Conservation (phyloP, 345 rosid genomes). For the Acer yangbiense region DNA sequence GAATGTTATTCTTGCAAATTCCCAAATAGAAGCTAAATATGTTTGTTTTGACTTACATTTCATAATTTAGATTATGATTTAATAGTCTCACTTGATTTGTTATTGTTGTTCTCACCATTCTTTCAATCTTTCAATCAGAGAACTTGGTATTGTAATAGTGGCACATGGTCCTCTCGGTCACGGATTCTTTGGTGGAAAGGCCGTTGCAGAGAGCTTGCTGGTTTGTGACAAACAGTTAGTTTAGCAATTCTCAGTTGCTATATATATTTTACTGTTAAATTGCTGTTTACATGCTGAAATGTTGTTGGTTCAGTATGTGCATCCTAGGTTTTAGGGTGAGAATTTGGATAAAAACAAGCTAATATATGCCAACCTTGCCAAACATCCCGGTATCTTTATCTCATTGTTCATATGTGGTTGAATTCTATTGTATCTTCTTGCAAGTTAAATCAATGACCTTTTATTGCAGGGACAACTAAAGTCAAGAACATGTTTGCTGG, state of each 20-base stretch:
- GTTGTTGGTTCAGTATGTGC: constrained; percentile 7
- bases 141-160: constrained; percentile 42
- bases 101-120: no score
- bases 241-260: not conserved
- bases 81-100: no score
- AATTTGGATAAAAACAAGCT: not conserved
- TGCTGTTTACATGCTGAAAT: not conserved
- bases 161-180: constrained; percentile 41
- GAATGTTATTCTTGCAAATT: no score
- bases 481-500: constrained; percentile 24
- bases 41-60: no score
- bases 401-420: no score
- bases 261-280: not conserved
- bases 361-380: no score
- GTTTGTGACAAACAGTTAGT: constrained; percentile 13
- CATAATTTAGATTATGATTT: no score
- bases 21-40: no score
- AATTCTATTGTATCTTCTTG: constrained; percentile 1
- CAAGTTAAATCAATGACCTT: not conserved
- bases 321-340: constrained; percentile 35
- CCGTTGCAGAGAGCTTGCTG: constrained; percentile 36
- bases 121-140: constrained; percentile 21
- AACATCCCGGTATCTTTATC: no score
- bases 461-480: constrained; percentile 27
- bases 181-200: constrained; percentile 49